Percentiles rank a stretch among this genome's conserved stretches.
Conservation (phyloP, 2,329 filamentous ascomycete species). For the Ophiostoma triangulosporum region DNA sequence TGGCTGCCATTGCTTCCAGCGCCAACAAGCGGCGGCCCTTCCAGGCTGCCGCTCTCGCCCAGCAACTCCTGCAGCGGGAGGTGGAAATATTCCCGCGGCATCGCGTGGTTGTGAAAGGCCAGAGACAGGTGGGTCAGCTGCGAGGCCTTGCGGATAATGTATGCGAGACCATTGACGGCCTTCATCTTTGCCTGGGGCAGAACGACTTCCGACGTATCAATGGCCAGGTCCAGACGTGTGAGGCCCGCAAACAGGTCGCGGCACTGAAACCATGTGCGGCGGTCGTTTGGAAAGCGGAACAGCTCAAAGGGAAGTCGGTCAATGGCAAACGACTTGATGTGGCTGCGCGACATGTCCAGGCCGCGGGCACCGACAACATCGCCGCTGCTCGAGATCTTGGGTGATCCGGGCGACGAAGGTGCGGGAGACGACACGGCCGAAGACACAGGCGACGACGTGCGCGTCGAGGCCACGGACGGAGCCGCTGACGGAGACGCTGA, state of each 20-base stretch:
- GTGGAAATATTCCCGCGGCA: conserved; percentile 24
- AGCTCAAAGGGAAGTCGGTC: conserved; percentile 31
- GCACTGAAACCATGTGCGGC: conserved; percentile 29
- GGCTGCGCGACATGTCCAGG: background rate
- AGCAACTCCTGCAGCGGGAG: conserved; percentile 26
- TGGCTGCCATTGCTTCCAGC: background rate
- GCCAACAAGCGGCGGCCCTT: conserved; percentile 1
- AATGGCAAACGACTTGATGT: conserved; percentile 25
- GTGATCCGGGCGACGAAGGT: conserved; percentile 3
- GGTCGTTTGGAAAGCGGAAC: conserved; percentile 24
- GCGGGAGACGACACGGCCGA: conserved; percentile 7
- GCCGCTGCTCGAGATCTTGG: background rate
- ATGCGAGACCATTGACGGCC: conserved; percentile 30
- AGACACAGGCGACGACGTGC: conserved; percentile 4
- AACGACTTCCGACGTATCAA: conserved; percentile 26
- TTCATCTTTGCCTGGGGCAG: conserved; percentile 25
- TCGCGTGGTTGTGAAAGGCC: conserved; percentile 16
- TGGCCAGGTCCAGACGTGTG: conserved; percentile 25
- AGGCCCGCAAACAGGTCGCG: conserved; percentile 27
- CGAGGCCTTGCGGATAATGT: conserved; percentile 26
- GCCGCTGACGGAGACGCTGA: conserved; percentile 3
- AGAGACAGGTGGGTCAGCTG: conserved; percentile 26
- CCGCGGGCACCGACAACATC: background rate
- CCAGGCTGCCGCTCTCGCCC: conserved; percentile 5
- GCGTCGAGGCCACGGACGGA: conserved; percentile 4